Base-by-base conservation (phyloP, 345 rosid genomes). In the Euclidium syriacum region DNA sequence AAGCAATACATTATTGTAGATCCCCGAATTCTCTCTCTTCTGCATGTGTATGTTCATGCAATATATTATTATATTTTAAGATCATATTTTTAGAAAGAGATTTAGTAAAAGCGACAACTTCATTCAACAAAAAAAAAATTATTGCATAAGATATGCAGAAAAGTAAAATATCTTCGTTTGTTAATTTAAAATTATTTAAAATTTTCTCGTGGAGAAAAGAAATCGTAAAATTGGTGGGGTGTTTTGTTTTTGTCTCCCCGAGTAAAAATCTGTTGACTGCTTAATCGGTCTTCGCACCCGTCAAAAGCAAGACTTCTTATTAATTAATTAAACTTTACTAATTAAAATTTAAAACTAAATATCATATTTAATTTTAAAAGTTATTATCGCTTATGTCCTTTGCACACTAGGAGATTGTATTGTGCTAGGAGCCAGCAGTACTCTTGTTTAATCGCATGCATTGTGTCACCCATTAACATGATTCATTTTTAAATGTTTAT, bases 1-100 rank as follows among this genome's bases (percentile, higher is more conserved):
- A 59, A 40, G 52, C 24, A 3, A 61, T 38, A 41, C 20, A 20
- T 17, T 51, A 33, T 78, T 76, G 90, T 80, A 75, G 87, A 91
- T 81, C 95, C 91, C 96, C 84, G 86, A 72, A 86, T 78, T 73
- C 25, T 58, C 77, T 87, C 85, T 85, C 84, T 80, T 82, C 74
- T 78, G 84, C 82, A 78, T 67, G 85, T 69, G 91, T 86, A 83
- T 82, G 80, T 77, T 76, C 78, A 66, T 73, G 80, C 66, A 73
- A 62, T 85, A 79, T 77, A 70, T 62, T 52, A 71, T 77, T 64
- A 79, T 73, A n/a, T n/a, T n/a, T n/a, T 77, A 56, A 68, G 73
- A 64, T 79, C 36, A 73, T 56, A 38, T 48, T 29, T 48, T 29
- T 52, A 24, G 42, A 43, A 68, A 52, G 78, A 64, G 78, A 44